Percentiles rank a stretch among this genome's conserved stretches.
Conservation (phyloP, 2,329 filamentous ascomycete species). For the Orbilia blumenaviensis region DNA sequence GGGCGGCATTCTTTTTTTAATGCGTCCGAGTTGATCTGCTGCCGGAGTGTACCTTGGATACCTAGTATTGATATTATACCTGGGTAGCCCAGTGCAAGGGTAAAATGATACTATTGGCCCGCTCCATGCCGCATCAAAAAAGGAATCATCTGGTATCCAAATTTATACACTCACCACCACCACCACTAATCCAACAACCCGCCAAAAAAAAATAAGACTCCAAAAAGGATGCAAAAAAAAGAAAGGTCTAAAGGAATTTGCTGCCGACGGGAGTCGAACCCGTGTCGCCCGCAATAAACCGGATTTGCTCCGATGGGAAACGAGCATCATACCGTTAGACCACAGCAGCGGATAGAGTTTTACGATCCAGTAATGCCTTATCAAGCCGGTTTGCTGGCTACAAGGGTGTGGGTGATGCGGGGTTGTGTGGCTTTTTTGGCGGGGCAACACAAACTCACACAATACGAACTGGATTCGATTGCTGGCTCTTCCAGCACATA, state of each 20-base stretch:
- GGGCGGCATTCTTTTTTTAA: too few species aligned
- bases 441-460: slow-evolving; percentile 4
- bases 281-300: slow-evolving; percentile 46
- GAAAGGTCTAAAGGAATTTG: slow-evolving; percentile 27
- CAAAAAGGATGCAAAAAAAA: slow-evolving; percentile 10
- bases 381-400: not conserved
- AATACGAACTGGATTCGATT: too few species aligned
- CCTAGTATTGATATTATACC: too few species aligned
- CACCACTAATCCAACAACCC: too few species aligned
- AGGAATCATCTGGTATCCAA: too few species aligned
- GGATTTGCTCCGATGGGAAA: slow-evolving; percentile 40
- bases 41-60: too few species aligned
- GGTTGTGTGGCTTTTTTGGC: slow-evolving; percentile 15
- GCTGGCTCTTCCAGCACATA: too few species aligned
- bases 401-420: not conserved
- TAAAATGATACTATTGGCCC: too few species aligned
- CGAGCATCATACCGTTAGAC: slow-evolving; percentile 52
- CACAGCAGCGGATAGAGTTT: slow-evolving; percentile 42
- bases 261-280: slow-evolving; percentile 52
- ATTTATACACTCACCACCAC: too few species aligned
- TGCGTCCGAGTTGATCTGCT: too few species aligned
- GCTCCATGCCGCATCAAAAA: too few species aligned
- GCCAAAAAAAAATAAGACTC: not conserved
- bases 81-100: too few species aligned
- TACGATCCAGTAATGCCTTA: not conserved